Percentiles rank a stretch among this genome's conserved stretches.
Conservation (phyloP, 2,329 filamentous ascomycete genomes). For the Fusarium coffeatum region DNA sequence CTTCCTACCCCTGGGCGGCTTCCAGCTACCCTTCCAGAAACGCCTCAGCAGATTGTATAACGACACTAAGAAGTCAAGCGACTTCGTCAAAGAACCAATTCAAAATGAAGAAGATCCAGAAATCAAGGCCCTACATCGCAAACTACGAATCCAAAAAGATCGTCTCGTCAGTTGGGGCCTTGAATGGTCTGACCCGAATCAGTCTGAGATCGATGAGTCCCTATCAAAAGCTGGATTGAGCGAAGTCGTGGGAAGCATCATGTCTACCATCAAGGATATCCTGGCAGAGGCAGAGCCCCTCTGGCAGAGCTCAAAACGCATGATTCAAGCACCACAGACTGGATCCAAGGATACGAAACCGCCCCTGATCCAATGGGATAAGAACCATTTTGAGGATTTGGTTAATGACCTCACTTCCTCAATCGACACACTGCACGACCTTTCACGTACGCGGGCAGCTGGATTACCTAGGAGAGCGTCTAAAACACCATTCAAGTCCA, state of each 20-base stretch:
- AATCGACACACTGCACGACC: constrained; percentile 82
- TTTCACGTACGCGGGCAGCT: constrained; percentile 73
- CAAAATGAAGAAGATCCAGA: constrained; percentile 75
- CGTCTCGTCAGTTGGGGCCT: constrained; percentile 82
- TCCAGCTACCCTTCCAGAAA: constrained; percentile 69
- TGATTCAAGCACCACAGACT: constrained; percentile 54
- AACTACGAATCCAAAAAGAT: constrained; percentile 83
- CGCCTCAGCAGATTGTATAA: constrained; percentile 80
- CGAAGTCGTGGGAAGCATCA: constrained; percentile 81
- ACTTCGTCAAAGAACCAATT: constrained; percentile 74
- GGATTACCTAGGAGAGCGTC: constrained; percentile 49
- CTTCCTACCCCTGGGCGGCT: constrained; percentile 62
- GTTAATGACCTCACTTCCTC: constrained; percentile 79
- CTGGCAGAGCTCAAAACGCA: constrained; percentile 70
- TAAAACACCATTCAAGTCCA: constrained; percentile 52
- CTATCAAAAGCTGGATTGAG: constrained; percentile 79
- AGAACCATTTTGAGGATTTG: constrained; percentile 78
- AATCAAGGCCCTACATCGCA: constrained; percentile 77
- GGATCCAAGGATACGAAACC: constrained; percentile 63
- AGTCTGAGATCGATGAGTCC: constrained; percentile 77
- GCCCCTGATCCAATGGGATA: constrained; percentile 73
- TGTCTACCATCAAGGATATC: constrained; percentile 84
- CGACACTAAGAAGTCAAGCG: constrained; percentile 82
- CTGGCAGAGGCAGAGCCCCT: constrained; percentile 80
- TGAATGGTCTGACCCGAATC: constrained; percentile 80